Evolutionary conservation across 192 early-diverging fungal genomes (phyloP), one percentile per base, ranked within the genome.

Genomic region (Backusella liffmaniae): DNA sequence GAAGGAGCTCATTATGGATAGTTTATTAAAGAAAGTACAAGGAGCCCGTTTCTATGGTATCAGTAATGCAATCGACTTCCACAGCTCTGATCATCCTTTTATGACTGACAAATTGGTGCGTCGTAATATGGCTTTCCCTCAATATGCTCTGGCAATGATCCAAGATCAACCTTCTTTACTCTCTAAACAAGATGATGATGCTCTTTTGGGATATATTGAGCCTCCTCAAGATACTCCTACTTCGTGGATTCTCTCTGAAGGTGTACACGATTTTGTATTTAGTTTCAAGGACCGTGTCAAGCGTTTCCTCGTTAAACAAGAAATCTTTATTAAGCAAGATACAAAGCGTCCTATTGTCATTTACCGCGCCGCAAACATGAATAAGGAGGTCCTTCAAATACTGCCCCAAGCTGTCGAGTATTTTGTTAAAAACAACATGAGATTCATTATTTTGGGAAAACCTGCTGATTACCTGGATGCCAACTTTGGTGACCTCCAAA

Each of bases 1-100:
- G 23, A 88, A 88, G 66, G 88, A 89, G 70, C 68, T 89, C 12
- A 81, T 89, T 21, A 86, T 89, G 66, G 83, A 83, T 44, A 83
- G 81, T 62, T 66, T 89, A 21, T 73, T 88, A 30, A 78, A 79
- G 8, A 83, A 85, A 46, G 85, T 86, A n/a, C 79, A 85, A 37
- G 75, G 77, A 53, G 82, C 80, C 26, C 66, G 82, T 29, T 89
- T 87, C 70, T 70, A 86, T 65, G 88, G 88, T 26, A 85, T 89
- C 37, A 86, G 78, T 35, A 88, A 86, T 66, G 88, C 85, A 36
- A 67, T 89, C 10, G 85, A 89, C 66, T 86, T 86, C 56, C 29
- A 71, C 5, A 71, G 70, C 41, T 26, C 21, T 15, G 76, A 73
- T 3, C 76, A 77, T 10, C 88, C 88, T 10, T 89, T 87, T 70